These are phyloP conservation scores for Pseudotulostoma volvatum DNA, from an alignment of 495 filamentous ascomycete genomes.

Conservation along the genomic window DNA sequence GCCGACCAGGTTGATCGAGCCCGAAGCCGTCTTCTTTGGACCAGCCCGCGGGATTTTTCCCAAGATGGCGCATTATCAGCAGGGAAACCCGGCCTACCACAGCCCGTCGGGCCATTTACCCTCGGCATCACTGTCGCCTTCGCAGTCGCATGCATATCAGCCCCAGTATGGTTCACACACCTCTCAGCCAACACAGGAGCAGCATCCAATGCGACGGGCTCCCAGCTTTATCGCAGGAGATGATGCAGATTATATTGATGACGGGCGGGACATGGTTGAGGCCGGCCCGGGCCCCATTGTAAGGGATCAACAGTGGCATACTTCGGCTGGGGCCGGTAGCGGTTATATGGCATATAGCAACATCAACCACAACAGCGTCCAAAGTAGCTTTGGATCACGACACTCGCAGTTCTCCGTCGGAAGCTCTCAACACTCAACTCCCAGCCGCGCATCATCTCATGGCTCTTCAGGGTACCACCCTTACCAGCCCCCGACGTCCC, in stretches of 20 bases:
- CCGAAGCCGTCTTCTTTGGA: too few species aligned
- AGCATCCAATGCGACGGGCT: conserved; percentile 32
- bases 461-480: conserved; percentile 32
- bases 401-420: conserved; percentile 18
- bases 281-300: too few species aligned
- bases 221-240: conserved; percentile 70
- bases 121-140: not conserved
- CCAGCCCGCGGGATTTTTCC: too few species aligned
- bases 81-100: conserved; percentile 32
- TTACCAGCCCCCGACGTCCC: conserved; percentile 39
- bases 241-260: conserved; percentile 37
- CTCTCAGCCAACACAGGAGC: conserved; percentile 12
- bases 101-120: conserved; percentile 8
- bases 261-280: conserved; percentile 31
- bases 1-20: too few species aligned
- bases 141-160: conserved; percentile 1
- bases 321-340: conserved; percentile 4
- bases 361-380: conserved; percentile 9
- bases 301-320: conserved; percentile 16
- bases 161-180: conserved; percentile 9
- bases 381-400: conserved; percentile 12
- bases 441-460: conserved; percentile 27
- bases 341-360: conserved; percentile 3
- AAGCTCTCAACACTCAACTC: conserved; percentile 28
- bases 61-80: conserved; percentile 34